Percentiles rank a stretch among this genome's conserved stretches.
These are phyloP conservation scores for Cenococcum geophilum DNA, from an alignment of 495 filamentous ascomycete species.

Conservation along the genomic window DNA sequence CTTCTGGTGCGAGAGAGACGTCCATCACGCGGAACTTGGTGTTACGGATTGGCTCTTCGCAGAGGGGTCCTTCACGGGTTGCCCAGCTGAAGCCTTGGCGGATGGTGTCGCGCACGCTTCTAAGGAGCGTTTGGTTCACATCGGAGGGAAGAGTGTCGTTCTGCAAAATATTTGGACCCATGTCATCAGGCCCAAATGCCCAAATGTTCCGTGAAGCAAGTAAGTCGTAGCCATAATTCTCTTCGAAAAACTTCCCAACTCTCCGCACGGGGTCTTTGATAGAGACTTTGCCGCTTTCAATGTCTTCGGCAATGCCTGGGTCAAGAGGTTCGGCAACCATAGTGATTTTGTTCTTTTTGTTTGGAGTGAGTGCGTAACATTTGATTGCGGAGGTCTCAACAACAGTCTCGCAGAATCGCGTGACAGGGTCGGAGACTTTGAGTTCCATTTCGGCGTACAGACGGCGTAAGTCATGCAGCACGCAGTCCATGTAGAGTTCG, in stretches of 20 bases:
- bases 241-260: conserved; percentile 94
- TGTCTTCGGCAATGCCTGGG: conserved; percentile 89
- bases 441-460: conserved; percentile 99
- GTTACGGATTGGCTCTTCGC: conserved; percentile 98
- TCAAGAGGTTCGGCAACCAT: conserved; percentile 96
- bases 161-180: conserved; percentile 91
- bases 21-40: conserved; percentile 93
- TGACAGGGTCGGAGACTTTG: conserved; percentile 96
- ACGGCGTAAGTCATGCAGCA: conserved; percentile 86
- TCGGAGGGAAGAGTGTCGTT: conserved; percentile 90
- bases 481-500: conserved; percentile 98
- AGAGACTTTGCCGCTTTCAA: conserved; percentile 80
- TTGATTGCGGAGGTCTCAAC: conserved; percentile 95
- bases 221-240: conserved; percentile 95
- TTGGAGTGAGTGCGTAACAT: conserved; percentile 94
- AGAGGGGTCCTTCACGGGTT: conserved; percentile 87
- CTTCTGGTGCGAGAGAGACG: conserved; percentile 74
- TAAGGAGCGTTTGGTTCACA: conserved; percentile 85
- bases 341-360: conserved; percentile 98
- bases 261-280: conserved; percentile 91
- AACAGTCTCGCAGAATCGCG: conserved; percentile 96
- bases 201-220: conserved; percentile 92
- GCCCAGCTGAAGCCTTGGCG: conserved; percentile 96
- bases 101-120: conserved; percentile 81
- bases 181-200: conserved; percentile 96